These are phyloP conservation scores for Ascochyta fabae DNA, from an alignment of 2,329 filamentous ascomycete genomes.

Conservation along the genomic window DNA sequence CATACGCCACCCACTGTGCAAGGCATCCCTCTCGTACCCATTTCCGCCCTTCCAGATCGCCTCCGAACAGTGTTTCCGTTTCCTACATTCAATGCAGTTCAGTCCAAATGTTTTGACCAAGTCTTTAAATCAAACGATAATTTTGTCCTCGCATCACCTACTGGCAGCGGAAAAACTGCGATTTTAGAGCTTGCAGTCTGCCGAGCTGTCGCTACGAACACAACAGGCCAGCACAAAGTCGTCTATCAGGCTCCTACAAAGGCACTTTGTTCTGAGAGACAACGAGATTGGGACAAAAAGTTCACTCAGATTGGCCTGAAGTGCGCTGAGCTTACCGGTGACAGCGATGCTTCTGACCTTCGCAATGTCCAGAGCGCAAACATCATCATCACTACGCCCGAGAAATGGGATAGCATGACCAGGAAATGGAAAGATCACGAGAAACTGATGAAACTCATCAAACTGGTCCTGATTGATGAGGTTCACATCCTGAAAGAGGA, in stretches of 20 bases:
- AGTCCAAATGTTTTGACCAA: conserved; percentile 76
- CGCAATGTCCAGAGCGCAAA: conserved; percentile 73
- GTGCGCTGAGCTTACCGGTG: conserved; percentile 81
- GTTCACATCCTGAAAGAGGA: conserved; percentile 84
- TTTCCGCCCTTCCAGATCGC: conserved; percentile 69
- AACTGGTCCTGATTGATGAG: conserved; percentile 84
- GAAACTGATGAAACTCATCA: conserved; percentile 75
- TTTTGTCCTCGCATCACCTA: conserved; percentile 80
- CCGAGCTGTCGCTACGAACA: conserved; percentile 65
- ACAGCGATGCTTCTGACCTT: conserved; percentile 73
- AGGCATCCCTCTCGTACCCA: conserved; percentile 66
- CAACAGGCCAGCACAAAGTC: conserved; percentile 73
- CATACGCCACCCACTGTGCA: conserved; percentile 53
- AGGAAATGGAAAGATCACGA: conserved; percentile 84
- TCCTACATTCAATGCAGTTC: conserved; percentile 78
- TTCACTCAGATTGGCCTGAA: conserved; percentile 71
- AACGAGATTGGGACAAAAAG: conserved; percentile 78
- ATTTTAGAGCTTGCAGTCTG: conserved; percentile 84
- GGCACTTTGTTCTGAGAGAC: conserved; percentile 77
- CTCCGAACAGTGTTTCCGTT: conserved; percentile 75
- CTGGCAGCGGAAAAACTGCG: conserved; percentile 84
- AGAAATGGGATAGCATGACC: conserved; percentile 92
- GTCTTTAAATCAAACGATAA: conserved; percentile 75
- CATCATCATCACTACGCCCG: conserved; percentile 86
- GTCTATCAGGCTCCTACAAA: conserved; percentile 88